Conservation (phyloP, 2,329 filamentous ascomycete genomes). For the Ophidiomyces ophidiicola region DNA sequence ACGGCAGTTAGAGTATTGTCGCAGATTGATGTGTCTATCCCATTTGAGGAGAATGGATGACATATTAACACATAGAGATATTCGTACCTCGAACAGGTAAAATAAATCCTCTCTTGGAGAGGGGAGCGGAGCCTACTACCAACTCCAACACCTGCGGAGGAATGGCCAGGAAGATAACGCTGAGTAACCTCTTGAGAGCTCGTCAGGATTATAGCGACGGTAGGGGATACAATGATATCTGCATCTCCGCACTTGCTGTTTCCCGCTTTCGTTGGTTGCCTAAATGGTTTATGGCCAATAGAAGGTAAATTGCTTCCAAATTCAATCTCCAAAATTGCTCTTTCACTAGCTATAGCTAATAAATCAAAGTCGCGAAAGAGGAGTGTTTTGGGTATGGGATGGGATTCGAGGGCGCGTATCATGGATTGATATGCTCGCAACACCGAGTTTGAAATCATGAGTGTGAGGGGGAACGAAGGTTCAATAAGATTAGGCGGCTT, state of each 20-base stretch:
- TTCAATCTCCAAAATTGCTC: too few relatives aligned
- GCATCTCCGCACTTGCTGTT: slow-evolving; percentile 26
- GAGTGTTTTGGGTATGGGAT: slow-evolving; percentile 10
- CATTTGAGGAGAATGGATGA: slow-evolving; percentile 9
- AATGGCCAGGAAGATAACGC: slow-evolving; percentile 52
- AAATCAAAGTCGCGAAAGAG: slow-evolving; percentile 19
- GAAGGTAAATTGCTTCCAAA: too few relatives aligned
- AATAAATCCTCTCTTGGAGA: slow-evolving; percentile 45
- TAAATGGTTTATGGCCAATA: too few relatives aligned
- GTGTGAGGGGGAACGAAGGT: slow-evolving; percentile 19
- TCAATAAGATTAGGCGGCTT: not conserved
- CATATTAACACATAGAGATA: slow-evolving; percentile 55
- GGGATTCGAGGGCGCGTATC: slow-evolving; percentile 13
- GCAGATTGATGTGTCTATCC: slow-evolving; percentile 16
- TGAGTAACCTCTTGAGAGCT: slow-evolving; percentile 63
- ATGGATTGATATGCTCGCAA: slow-evolving; percentile 20
- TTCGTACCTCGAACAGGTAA: slow-evolving; percentile 51
- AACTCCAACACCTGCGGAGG: slow-evolving; percentile 13
- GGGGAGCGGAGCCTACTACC: slow-evolving; percentile 23
- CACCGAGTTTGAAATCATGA: slow-evolving; percentile 21
- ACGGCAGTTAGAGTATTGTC: slow-evolving; percentile 15
- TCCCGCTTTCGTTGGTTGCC: not conserved
- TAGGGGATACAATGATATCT: slow-evolving; percentile 60
- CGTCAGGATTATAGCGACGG: slow-evolving; percentile 56
- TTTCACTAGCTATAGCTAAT: too few relatives aligned